phyloP scores from a whole-genome alignment of 2,329 filamentous ascomycete genomes.

The Lasiodiplodia theobromae region DNA sequence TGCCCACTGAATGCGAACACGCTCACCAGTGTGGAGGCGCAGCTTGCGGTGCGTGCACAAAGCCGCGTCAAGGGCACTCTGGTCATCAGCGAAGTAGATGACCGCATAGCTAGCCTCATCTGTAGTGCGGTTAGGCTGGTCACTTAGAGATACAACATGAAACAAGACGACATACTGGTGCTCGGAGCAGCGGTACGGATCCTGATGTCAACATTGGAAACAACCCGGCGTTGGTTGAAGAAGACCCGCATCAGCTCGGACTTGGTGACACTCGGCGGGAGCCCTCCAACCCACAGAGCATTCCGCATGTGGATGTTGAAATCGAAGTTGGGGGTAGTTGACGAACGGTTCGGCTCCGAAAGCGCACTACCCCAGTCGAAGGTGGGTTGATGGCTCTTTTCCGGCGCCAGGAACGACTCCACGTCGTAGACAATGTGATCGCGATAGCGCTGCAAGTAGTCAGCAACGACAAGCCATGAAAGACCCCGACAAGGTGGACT shows the following conservation, averaged over 20 bases:
- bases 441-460: slow-evolving; percentile 4
- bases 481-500: neutral
- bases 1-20: neutral
- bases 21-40: neutral
- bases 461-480: neutral
- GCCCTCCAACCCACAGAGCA: slow-evolving; percentile 20
- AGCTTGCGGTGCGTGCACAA: slow-evolving; percentile 13
- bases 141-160: neutral
- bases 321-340: neutral
- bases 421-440: slow-evolving; percentile 6
- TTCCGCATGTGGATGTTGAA: neutral
- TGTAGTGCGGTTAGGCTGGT: neutral
- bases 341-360: neutral
- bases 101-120: slow-evolving; percentile 7
- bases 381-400: neutral
- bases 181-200: neutral
- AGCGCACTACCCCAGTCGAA: neutral
- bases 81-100: neutral
- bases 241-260: slow-evolving; percentile 10
- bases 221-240: neutral
- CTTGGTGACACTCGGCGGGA: slow-evolving; percentile 15
- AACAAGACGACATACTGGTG: neutral
- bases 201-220: slow-evolving; percentile 7
- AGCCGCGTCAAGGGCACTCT: neutral
- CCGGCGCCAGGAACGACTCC: slow-evolving; percentile 7